These are phyloP conservation scores for Acer yangbiense DNA, from an alignment of 345 rosid species.

Conservation along the genomic window DNA sequence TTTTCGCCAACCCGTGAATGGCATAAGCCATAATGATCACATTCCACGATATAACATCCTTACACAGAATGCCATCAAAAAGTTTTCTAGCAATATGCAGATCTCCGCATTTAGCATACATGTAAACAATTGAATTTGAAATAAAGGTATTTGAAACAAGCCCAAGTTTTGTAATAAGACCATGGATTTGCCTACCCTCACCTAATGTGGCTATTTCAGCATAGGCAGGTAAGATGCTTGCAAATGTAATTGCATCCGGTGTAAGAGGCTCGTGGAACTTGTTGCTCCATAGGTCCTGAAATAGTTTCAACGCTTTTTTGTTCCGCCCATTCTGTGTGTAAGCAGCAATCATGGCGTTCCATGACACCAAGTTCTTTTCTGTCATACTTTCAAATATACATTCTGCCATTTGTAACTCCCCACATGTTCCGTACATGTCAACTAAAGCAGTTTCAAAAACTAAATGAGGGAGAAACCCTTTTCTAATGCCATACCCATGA, in stretches of 20 bases:
- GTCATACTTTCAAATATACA: constrained; percentile 44
- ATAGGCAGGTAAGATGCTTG: constrained; percentile 66
- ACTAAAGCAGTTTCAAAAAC: constrained; percentile 70
- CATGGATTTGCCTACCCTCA: constrained; percentile 64
- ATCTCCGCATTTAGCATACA: constrained; percentile 77
- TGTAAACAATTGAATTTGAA: constrained; percentile 62
- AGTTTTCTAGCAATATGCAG: constrained; percentile 55
- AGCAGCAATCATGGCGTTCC: constrained; percentile 73
- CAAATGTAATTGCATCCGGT: constrained; percentile 61
- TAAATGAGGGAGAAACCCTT: constrained; percentile 60
- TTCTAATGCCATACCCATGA: constrained; percentile 68
- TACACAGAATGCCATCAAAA: constrained; percentile 44
- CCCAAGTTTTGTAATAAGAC: constrained; percentile 41
- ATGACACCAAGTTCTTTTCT: constrained; percentile 58
- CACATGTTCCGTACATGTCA: constrained; percentile 62
- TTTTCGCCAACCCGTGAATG: constrained; percentile 61
- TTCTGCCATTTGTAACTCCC: constrained; percentile 46
- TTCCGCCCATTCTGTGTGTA: constrained; percentile 51
- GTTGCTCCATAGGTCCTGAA: constrained; percentile 43
- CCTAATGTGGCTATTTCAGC: constrained; percentile 54
- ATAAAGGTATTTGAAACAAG: constrained; percentile 41
- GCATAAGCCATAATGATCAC: constrained; percentile 74
- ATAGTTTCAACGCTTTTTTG: constrained; percentile 52
- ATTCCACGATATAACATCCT: constrained; percentile 79
- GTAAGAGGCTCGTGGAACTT: constrained; percentile 33